Evolutionary conservation across 108 stramenopile genomes (phyloP).

Genomic region (Stephanodiscus triporus): DNA sequence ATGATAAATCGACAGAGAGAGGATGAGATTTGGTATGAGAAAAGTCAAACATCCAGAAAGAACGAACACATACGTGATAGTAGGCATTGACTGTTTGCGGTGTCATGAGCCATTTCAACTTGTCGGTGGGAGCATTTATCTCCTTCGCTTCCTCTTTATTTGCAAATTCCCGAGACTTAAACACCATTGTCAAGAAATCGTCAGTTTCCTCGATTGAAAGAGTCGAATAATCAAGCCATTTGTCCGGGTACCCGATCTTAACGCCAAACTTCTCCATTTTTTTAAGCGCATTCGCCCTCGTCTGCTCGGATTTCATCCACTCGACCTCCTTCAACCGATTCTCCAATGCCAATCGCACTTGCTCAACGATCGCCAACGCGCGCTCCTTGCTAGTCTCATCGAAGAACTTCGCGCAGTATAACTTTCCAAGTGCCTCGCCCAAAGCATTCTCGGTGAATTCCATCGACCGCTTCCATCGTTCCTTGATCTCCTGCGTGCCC

Average conservation of each 20-base stretch:
- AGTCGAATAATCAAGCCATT: slow-evolving; percentile 76
- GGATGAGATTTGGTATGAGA: not conserved
- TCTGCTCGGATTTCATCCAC: slow-evolving; percentile 83
- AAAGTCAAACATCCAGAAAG: not conserved
- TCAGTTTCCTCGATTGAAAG: slow-evolving; percentile 50
- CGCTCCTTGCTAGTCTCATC: slow-evolving; percentile 63
- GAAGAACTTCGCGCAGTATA: slow-evolving; percentile 80
- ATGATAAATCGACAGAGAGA: not conserved
- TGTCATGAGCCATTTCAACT: slow-evolving; percentile 85
- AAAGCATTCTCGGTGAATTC: slow-evolving; percentile 70
- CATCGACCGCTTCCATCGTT: slow-evolving; percentile 86
- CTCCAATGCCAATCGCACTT: slow-evolving; percentile 75
- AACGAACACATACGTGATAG: slow-evolving; percentile 54
- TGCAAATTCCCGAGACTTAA: slow-evolving; percentile 64
- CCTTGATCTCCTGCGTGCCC: slow-evolving; percentile 76
- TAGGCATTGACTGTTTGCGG: slow-evolving; percentile 87
- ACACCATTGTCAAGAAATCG: slow-evolving; percentile 63
- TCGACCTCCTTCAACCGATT: slow-evolving; percentile 82
- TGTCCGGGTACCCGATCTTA: slow-evolving; percentile 86
- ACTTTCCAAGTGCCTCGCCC: slow-evolving; percentile 80
- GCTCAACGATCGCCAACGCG: slow-evolving; percentile 74
- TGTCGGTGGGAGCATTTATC: slow-evolving; percentile 85
- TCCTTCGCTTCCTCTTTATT: slow-evolving; percentile 61
- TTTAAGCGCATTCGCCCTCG: slow-evolving; percentile 67
- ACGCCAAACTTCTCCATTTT: slow-evolving; percentile 79